Evolutionary conservation across 345 rosid species (phyloP).

Genomic region (Syzygium aromaticum): DNA sequence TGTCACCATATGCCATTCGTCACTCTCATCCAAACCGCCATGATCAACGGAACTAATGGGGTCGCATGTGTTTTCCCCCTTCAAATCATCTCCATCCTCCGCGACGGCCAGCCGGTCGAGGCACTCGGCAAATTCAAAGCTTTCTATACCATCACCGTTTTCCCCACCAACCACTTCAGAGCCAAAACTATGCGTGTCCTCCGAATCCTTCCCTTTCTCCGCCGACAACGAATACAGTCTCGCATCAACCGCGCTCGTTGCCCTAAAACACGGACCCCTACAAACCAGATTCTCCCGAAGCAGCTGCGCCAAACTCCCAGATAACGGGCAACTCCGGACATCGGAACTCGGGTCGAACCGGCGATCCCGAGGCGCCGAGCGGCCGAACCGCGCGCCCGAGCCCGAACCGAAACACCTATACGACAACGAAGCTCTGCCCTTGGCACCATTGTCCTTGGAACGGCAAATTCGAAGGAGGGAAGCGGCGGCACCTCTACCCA

Average conservation of each 20-base stretch:
- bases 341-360: neutral
- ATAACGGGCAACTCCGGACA: neutral
- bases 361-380: neutral
- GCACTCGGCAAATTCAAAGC: neutral
- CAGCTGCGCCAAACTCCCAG: neutral
- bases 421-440: neutral
- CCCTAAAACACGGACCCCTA: neutral
- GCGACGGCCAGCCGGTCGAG: neutral
- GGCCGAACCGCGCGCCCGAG: neutral
- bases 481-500: neutral
- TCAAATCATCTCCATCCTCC: neutral
- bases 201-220: neutral
- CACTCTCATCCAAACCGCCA: conserved; percentile 4
- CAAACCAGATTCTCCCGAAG: neutral
- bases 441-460: neutral
- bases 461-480: neutral
- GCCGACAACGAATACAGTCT: neutral
- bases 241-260: neutral
- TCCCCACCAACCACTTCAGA: neutral
- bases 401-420: neutral
- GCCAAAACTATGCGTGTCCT: neutral
- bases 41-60: neutral
- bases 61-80: neutral
- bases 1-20: neutral
- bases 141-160: neutral